These are phyloP conservation scores for Phlyctochytrium arcticum DNA, from an alignment of 192 early-diverging fungal genomes.

Conservation along the genomic window DNA sequence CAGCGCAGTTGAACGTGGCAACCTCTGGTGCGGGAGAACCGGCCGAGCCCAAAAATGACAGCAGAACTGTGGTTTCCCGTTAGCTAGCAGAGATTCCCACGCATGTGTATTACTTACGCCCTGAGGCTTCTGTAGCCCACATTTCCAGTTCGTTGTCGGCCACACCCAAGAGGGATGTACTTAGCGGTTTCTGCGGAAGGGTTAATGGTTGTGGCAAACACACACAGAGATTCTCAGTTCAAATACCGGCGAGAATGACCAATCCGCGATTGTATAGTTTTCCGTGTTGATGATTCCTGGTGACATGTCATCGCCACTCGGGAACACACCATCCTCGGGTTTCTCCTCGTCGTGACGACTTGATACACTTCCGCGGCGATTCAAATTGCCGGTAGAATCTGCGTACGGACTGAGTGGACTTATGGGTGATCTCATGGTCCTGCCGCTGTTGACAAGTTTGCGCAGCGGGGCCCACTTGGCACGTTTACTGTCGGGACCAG, in stretches of 20 bases:
- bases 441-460: neutral
- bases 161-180: conserved; percentile 27
- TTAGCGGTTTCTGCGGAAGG: conserved; percentile 12
- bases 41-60: neutral
- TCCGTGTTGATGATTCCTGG: neutral
- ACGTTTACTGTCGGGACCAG: conserved; percentile 31
- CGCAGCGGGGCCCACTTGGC: neutral
- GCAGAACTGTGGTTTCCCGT: no score
- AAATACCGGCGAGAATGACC: conserved; percentile 18
- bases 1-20: neutral
- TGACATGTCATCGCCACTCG: no score
- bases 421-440: neutral
- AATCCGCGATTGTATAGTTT: conserved; percentile 20
- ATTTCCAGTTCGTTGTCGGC: conserved; percentile 21
- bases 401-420: neutral
- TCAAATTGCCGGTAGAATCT: neutral
- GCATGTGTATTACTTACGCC: conserved; percentile 15
- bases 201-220: neutral
- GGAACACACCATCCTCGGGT: neutral
- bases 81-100: no score
- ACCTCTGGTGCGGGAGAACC: conserved; percentile 10
- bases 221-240: neutral
- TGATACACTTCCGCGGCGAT: neutral
- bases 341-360: neutral
- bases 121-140: conserved; percentile 31